A percentile compares a stretch with the other conserved stretches of the same genome.
Evolutionary conservation across 1,139 yeast species (phyloP).

Genomic region (Debaryomyces singareniensis): DNA sequence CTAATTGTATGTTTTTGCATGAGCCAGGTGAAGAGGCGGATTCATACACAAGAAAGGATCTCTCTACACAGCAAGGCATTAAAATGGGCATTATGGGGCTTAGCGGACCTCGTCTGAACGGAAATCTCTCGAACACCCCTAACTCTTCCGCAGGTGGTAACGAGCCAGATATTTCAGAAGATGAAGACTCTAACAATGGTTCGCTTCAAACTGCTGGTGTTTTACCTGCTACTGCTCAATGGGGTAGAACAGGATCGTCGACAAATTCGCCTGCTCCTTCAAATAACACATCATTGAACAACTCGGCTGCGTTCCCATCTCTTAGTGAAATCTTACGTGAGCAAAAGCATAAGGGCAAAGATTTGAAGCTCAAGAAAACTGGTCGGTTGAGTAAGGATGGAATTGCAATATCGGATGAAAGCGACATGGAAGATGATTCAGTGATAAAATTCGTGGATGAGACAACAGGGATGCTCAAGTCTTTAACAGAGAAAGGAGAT

Average conservation of each 20-base stretch:
- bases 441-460: conserved; percentile 33
- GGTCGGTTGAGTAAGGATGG: conserved; percentile 20
- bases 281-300: conserved; percentile 35
- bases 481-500: conserved; percentile 25
- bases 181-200: conserved; percentile 8
- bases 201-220: conserved; percentile 6
- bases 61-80: conserved; percentile 73
- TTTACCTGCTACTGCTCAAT: conserved; percentile 53
- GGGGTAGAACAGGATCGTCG: conserved; percentile 39
- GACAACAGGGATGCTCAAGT: conserved; percentile 26
- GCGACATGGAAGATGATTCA: conserved; percentile 35
- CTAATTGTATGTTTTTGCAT: conserved; percentile 97
- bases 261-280: conserved; percentile 31
- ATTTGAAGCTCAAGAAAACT: conserved; percentile 22
- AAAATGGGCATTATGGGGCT: conserved; percentile 48
- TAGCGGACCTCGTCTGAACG: conserved; percentile 11
- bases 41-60: conserved; percentile 87
- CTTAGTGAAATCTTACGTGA: conserved; percentile 57
- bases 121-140: conserved; percentile 1
- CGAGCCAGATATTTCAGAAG: conserved; percentile 12
- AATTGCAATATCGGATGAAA: conserved; percentile 28
- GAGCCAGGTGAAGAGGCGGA: conserved; percentile 99
- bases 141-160: conserved; percentile 8
- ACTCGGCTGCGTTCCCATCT: conserved; percentile 65
- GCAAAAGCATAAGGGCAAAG: conserved; percentile 29